A percentile compares a stretch with the other conserved stretches of the same genome.
Conservation (phyloP, 2,329 filamentous ascomycete species). For the Aspergillus sp. region DNA sequence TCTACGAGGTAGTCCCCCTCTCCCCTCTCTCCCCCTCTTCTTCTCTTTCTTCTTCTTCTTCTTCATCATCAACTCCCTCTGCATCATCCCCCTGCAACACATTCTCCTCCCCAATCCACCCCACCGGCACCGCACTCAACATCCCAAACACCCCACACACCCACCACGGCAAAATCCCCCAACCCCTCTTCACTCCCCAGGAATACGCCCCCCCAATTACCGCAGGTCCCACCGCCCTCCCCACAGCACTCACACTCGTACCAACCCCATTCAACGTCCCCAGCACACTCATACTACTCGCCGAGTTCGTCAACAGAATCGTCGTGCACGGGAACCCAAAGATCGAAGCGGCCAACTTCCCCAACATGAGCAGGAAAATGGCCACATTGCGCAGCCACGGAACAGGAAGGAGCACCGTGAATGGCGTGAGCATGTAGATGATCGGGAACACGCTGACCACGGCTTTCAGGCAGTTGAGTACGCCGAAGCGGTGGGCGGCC, state of each 20-base stretch:
- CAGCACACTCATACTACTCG: constrained; percentile 70
- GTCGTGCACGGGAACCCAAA: constrained; percentile 87
- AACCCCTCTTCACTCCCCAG: constrained; percentile 72
- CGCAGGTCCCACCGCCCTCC: constrained; percentile 76
- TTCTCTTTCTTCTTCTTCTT: constrained; percentile 1
- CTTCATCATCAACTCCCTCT: constrained; percentile 29
- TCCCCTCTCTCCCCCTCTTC: background rate
- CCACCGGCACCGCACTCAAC: constrained; percentile 70
- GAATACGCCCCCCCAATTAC: constrained; percentile 72
- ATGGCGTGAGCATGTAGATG: constrained; percentile 79
- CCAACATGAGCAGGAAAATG: constrained; percentile 67
- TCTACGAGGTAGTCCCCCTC: too few species aligned
- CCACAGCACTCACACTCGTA: constrained; percentile 77
- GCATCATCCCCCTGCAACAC: constrained; percentile 55
- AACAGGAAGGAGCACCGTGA: constrained; percentile 64
- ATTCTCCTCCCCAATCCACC: constrained; percentile 72
- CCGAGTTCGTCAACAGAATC: constrained; percentile 88
- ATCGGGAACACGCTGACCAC: constrained; percentile 70
- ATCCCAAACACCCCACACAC: constrained; percentile 65
- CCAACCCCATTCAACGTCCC: constrained; percentile 91
- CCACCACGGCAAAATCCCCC: constrained; percentile 77
- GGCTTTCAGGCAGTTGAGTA: constrained; percentile 71
- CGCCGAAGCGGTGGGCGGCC: constrained; percentile 70
- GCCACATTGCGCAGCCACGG: constrained; percentile 55
- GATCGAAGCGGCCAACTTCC: constrained; percentile 75